A percentile compares a stretch with the other conserved stretches of the same genome.
Conservation (phyloP, 2,329 filamentous ascomycete genomes). For the Ustulina deusta region DNA sequence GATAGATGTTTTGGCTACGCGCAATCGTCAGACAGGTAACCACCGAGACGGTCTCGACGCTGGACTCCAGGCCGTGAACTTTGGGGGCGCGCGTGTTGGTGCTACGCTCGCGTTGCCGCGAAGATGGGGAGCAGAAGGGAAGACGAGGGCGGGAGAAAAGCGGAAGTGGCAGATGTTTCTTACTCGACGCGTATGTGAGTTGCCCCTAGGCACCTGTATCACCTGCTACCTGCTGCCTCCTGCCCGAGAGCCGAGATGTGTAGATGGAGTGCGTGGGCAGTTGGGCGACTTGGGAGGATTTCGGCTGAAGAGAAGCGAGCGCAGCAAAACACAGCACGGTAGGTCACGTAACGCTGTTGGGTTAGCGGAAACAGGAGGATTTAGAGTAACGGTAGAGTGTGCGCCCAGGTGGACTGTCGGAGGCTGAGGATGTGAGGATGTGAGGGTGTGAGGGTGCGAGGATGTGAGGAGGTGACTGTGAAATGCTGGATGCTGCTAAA, state of each 20-base stretch:
- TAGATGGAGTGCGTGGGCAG: background rate
- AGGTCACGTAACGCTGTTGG: background rate
- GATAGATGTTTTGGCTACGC: conserved; percentile 21
- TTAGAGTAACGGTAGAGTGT: background rate
- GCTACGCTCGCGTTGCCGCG: background rate
- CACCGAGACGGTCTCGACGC: background rate
- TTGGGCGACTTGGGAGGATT: background rate
- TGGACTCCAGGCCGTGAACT: background rate
- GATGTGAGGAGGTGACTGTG: conserved; percentile 13
- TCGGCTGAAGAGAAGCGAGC: background rate
- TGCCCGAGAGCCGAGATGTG: background rate
- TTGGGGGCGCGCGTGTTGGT: conserved; percentile 4
- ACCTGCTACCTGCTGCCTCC: background rate
- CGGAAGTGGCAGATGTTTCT: conserved; percentile 2
- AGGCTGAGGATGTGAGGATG: conserved; percentile 24
- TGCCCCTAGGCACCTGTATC: background rate
- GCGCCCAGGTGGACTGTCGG: background rate
- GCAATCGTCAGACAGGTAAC: conserved; percentile 24
- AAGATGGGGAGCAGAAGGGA: background rate
- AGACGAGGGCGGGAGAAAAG: background rate
- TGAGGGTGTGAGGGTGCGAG: conserved; percentile 18
- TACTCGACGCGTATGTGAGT: conserved; percentile 19
- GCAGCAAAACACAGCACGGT: background rate
- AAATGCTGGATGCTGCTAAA: conserved; percentile 23
- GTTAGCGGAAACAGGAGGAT: background rate